Base-by-base conservation (phyloP, 1,139 yeast species). In the Yamadazyma membranifaciens region DNA sequence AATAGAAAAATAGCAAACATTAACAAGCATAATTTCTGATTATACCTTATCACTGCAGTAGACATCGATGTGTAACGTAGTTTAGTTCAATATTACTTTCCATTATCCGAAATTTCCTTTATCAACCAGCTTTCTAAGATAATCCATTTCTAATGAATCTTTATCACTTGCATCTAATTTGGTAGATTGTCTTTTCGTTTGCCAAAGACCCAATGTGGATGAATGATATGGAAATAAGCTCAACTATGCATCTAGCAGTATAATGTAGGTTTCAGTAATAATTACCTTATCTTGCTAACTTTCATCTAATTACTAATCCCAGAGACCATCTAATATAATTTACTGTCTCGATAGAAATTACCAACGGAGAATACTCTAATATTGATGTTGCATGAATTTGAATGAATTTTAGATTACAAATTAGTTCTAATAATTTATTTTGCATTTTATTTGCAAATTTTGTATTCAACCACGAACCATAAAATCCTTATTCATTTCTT, bases 251-350 rank as follows among this genome's bases (percentile, higher is more conserved):
- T 92, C 98, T 34, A 91, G 71, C 9, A 81, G 77, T 72, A 91
- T 74, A 50, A 91, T 75, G 60, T 75, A 88, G 28, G 74, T 73
- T 62, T 92, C 98, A 52, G 81, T 82, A 1, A 67, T 62, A 43
- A 87, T 82, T 49, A 89, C 67, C 47, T 69, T 75, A 0, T 96
- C 95, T 4, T 54, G 40, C 80, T 89, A 89, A 12, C 97, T 96
- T 54, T 83, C 78, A 3, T 83, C 69, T 45, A 89, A 72, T 60
- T 97, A 15, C 81, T 78, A 40, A 88, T 81, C 63, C 97, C 78
- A 62, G 87, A 91, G 31, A 85, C 69, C 94, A 86, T 61, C 97
- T 79, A 39, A 80, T 73, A 52, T 77, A 85, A 33, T 88, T 73
- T 10, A 78, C 74, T 9, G 82, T 82, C 1, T 86, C 71, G 9